These are phyloP conservation scores for Dactylonectria estremocensis DNA, from an alignment of 2,329 filamentous ascomycete species.

Conservation along the genomic window DNA sequence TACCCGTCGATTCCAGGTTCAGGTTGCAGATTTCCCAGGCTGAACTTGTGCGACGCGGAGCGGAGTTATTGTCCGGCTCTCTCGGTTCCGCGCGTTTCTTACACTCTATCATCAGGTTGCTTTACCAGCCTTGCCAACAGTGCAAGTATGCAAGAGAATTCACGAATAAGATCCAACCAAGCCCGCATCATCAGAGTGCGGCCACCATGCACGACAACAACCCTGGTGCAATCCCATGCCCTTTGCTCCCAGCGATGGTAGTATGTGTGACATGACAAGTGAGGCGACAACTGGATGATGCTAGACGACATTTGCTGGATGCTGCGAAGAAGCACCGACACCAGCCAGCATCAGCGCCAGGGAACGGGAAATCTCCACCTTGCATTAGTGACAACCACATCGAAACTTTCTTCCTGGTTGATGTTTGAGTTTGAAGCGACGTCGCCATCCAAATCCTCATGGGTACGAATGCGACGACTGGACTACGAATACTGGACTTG, in stretches of 20 bases:
- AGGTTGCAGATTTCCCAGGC: slow-evolving; percentile 22
- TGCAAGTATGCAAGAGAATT: too few species aligned
- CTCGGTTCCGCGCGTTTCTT: slow-evolving; percentile 3
- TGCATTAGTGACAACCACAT: slow-evolving; percentile 20
- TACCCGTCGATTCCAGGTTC: slow-evolving; percentile 26
- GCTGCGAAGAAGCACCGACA: slow-evolving; percentile 9
- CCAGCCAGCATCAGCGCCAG: not conserved
- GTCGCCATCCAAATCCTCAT: slow-evolving; percentile 24
- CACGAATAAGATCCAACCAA: slow-evolving; percentile 6
- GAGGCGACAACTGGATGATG: slow-evolving; percentile 15
- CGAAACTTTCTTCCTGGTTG: slow-evolving; percentile 14
- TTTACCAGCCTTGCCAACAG: slow-evolving; percentile 7
- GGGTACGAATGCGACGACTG: slow-evolving; percentile 29
- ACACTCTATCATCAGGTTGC: slow-evolving; percentile 13
- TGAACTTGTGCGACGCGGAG: slow-evolving; percentile 21
- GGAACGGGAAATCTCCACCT: slow-evolving; percentile 15
- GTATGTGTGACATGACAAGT: slow-evolving; percentile 14
- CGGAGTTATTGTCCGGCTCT: slow-evolving; percentile 19
- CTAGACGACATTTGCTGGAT: not conserved
- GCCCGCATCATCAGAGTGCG: slow-evolving; percentile 10
- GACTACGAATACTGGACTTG: slow-evolving; percentile 7
- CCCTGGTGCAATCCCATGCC: not conserved
- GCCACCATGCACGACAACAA: slow-evolving; percentile 10
- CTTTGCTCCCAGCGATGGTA: not conserved
- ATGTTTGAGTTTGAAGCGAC: slow-evolving; percentile 20